A percentile compares a stretch with the other conserved stretches of the same genome.
These are phyloP conservation scores for Wallemia hederae DNA, from an alignment of 1,284 basidiomycete species.

Conservation along the genomic window DNA sequence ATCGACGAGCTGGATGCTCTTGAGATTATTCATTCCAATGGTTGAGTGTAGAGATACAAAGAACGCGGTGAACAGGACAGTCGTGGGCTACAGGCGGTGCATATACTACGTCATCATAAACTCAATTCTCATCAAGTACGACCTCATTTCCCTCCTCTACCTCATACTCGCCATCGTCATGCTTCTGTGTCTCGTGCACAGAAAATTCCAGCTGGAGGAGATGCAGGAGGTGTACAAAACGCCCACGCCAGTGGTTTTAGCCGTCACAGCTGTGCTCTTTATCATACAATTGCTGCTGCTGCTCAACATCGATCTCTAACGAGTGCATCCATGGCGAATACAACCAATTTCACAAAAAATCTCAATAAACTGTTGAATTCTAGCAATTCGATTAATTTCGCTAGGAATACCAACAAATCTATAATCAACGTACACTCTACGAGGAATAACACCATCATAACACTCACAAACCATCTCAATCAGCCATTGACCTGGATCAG, in stretches of 20 bases:
- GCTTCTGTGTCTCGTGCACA: not conserved
- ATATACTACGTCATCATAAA: not conserved
- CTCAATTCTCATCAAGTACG: not conserved
- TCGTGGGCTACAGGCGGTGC: not conserved
- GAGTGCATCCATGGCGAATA: not conserved
- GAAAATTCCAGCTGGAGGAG: not conserved
- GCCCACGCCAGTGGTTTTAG: too few relatives aligned
- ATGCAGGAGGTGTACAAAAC: too few relatives aligned
- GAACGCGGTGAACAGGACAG: not conserved
- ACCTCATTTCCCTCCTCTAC: not conserved
- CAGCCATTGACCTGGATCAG: not conserved
- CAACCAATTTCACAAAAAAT: not conserved
- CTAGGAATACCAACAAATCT: not conserved
- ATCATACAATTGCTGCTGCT: not conserved
- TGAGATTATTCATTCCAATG: not conserved
- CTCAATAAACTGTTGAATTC: not conserved
- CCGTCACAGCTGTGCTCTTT: not conserved
- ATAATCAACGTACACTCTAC: not conserved
- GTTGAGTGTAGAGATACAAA: not conserved
- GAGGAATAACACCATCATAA: not conserved
- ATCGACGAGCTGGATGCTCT: not conserved
- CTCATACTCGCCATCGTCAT: not conserved
- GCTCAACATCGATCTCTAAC: not conserved
- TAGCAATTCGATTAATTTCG: not conserved
- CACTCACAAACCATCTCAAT: not conserved